These are phyloP conservation scores for Wickerhamiella musiphila DNA, from an alignment of 805 yeast species.

Conservation along the genomic window DNA sequence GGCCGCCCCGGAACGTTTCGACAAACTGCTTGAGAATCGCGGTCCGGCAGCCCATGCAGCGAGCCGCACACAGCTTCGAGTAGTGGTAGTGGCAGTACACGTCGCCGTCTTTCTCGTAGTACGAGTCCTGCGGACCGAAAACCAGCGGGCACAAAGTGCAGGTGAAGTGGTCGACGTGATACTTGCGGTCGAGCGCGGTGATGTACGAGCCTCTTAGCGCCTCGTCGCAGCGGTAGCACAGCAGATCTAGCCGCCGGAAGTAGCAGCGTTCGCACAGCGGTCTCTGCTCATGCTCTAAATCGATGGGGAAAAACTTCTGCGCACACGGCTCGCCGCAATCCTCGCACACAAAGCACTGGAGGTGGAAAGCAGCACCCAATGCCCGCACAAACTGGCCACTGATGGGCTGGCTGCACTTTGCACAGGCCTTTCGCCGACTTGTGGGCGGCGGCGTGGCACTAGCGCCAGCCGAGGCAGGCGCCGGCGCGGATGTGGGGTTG, in stretches of 20 bases:
- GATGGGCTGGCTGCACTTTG: constrained; percentile 35
- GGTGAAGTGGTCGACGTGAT: constrained; percentile 88
- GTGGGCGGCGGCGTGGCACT: neutral
- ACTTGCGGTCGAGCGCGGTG: constrained; percentile 80
- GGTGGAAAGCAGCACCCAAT: constrained; percentile 59
- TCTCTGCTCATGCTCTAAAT: constrained; percentile 20
- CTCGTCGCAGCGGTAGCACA: constrained; percentile 72
- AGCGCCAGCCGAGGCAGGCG: too few species aligned
- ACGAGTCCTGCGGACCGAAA: constrained; percentile 82
- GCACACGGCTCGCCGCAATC: constrained; percentile 75
- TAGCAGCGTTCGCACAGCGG: constrained; percentile 85
- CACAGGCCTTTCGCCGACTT: constrained; percentile 23
- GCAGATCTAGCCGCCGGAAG: constrained; percentile 63
- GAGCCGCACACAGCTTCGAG: constrained; percentile 66
- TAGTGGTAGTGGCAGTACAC: constrained; percentile 88
- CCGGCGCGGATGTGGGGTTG: too few species aligned
- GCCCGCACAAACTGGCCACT: constrained; percentile 78
- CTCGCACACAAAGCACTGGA: constrained; percentile 70
- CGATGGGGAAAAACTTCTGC: constrained; percentile 75
- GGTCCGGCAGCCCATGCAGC: constrained; percentile 84
- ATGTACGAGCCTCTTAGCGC: constrained; percentile 87
- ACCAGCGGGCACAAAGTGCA: constrained; percentile 74
- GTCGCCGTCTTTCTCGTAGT: constrained; percentile 67
- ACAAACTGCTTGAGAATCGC: constrained; percentile 90
- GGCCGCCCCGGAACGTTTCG: constrained; percentile 78